Evolutionary conservation across 306 rosid genomes (phyloP).

Genomic region (Begonia fuchsioides): DNA sequence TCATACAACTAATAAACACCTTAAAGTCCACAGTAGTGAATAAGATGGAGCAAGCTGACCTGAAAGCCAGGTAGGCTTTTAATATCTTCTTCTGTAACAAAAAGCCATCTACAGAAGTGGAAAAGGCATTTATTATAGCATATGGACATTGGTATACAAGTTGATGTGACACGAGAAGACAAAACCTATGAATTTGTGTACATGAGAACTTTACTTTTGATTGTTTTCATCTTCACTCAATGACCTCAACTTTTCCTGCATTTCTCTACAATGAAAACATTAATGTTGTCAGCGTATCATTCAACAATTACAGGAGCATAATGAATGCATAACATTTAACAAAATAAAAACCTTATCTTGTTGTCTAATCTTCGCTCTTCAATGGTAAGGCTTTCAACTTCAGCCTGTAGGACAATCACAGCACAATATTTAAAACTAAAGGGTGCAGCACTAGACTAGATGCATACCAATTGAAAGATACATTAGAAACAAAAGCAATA

Average conservation of each 20-base stretch:
- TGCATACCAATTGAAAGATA: neutral
- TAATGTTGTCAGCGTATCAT: neutral
- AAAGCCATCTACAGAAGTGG: conserved; percentile 50
- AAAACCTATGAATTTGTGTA: conserved; percentile 7
- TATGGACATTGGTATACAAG: neutral
- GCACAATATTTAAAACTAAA: neutral
- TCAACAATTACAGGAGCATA: too few species aligned
- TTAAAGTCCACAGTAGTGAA: conserved; percentile 7
- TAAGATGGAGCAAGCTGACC: conserved; percentile 27
- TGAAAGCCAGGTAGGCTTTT: conserved; percentile 76
- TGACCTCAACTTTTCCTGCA: conserved; percentile 77
- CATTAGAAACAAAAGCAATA: neutral
- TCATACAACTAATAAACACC: conserved; percentile 7
- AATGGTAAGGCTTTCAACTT: conserved; percentile 59
- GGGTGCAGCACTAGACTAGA: too few species aligned
- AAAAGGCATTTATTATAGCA: conserved; percentile 4
- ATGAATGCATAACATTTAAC: neutral
- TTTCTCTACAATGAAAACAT: conserved; percentile 42
- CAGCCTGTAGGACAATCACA: conserved; percentile 56
- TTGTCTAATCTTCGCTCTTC: conserved; percentile 74
- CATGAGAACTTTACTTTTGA: conserved; percentile 39
- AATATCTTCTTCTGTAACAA: conserved; percentile 87
- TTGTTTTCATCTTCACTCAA: conserved; percentile 75
- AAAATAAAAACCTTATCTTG: conserved; percentile 53
- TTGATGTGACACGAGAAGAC: conserved; percentile 2